Evolutionary conservation across 2,329 filamentous ascomycete species (phyloP).

Genomic region (Cladosporium sp.): DNA sequence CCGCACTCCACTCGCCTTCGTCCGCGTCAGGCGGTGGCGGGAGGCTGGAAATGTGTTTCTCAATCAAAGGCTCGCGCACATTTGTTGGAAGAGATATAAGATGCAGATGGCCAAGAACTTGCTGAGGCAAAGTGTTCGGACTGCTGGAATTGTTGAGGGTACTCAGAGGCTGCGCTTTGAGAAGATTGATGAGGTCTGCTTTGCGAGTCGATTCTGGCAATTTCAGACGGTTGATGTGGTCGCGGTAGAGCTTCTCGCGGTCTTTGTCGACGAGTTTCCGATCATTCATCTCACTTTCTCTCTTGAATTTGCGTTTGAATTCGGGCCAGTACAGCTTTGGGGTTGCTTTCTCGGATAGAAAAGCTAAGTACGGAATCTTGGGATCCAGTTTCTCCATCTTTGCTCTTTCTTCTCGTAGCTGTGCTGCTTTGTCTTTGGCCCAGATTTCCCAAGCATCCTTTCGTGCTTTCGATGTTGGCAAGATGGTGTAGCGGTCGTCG

Average conservation of each 20-base stretch:
- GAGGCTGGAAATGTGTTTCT: slow-evolving; percentile 61
- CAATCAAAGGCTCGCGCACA: slow-evolving; percentile 60
- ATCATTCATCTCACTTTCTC: slow-evolving; percentile 75
- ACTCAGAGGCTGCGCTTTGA: slow-evolving; percentile 57
- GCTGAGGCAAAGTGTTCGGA: slow-evolving; percentile 54
- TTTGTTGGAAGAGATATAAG: slow-evolving; percentile 62
- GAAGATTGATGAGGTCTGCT: slow-evolving; percentile 61
- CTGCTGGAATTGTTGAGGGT: slow-evolving; percentile 57
- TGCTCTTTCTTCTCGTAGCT: slow-evolving; percentile 66
- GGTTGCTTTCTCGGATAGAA: slow-evolving; percentile 76
- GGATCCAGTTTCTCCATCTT: slow-evolving; percentile 79
- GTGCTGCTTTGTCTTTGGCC: slow-evolving; percentile 70
- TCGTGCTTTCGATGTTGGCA: slow-evolving; percentile 74
- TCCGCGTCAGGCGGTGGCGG: slow-evolving; percentile 34
- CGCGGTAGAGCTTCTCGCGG: slow-evolving; percentile 72
- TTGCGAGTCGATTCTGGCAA: slow-evolving; percentile 62
- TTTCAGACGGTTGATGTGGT: slow-evolving; percentile 63
- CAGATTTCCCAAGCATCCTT: slow-evolving; percentile 81
- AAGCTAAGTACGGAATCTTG: slow-evolving; percentile 71
- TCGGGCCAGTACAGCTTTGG: slow-evolving; percentile 97
- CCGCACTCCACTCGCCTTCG: slow-evolving; percentile 49
- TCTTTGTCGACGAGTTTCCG: slow-evolving; percentile 58
- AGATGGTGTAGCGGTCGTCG: slow-evolving; percentile 78
- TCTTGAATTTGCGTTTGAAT: slow-evolving; percentile 86
- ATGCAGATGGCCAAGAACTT: slow-evolving; percentile 61